phyloP scores from a whole-genome alignment of 2,329 filamentous ascomycete genomes.

The Raffaelea albimanens region DNA sequence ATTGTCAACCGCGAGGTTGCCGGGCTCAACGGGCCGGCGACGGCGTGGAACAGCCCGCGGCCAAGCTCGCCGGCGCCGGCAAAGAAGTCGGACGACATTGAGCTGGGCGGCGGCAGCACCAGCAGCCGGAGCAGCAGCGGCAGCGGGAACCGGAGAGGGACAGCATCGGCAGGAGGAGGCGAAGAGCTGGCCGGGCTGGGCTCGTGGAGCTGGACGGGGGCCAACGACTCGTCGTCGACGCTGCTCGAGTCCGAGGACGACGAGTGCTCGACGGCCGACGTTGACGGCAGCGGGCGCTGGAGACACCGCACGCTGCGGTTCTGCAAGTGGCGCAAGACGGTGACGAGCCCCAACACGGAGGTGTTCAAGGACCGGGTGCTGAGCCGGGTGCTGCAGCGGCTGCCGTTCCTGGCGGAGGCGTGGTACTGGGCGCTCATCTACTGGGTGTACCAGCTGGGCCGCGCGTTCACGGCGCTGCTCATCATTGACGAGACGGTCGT shows the following conservation, averaged over 20 bases:
- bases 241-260: background rate
- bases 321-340: conserved; percentile 32
- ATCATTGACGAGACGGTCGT: conserved; percentile 56
- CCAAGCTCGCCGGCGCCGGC: conserved; percentile 14
- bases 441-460: conserved; percentile 69
- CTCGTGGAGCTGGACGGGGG: conserved; percentile 1
- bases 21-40: conserved; percentile 7
- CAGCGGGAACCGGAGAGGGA: conserved; percentile 7
- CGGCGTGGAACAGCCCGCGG: conserved; percentile 8
- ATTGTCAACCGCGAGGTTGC: conserved; percentile 47
- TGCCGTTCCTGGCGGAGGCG: conserved; percentile 64
- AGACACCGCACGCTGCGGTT: conserved; percentile 21
- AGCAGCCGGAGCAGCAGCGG: background rate
- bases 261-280: background rate
- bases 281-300: conserved; percentile 1
- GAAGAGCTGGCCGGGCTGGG: background rate
- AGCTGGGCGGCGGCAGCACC: background rate
- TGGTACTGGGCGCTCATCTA: conserved; percentile 74
- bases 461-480: conserved; percentile 61
- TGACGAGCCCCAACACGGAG: conserved; percentile 52
- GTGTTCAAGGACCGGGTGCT: conserved; percentile 50
- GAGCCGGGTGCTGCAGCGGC: conserved; percentile 54
- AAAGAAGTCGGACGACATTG: background rate
- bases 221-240: conserved; percentile 6
- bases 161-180: background rate